Base-by-base conservation (phyloP, 306 rosid genomes). In the Carpinus viminea region DNA sequence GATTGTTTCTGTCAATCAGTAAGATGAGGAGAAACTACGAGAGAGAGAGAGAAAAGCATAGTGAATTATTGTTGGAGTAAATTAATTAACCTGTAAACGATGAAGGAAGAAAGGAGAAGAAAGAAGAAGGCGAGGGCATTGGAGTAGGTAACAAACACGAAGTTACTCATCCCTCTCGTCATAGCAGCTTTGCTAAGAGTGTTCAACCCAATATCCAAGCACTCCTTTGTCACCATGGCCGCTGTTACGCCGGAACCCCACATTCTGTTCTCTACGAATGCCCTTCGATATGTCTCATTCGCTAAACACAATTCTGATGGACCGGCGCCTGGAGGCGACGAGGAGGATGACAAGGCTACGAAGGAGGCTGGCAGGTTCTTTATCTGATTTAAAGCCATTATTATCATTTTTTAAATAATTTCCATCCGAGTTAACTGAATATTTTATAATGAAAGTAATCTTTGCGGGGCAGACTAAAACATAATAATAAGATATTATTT, bases 41-140 rank as follows among this genome's bases (percentile, higher is more conserved):
- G 12, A 74, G 21, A 24, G 26, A 24, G 26, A 24, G 26, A 24
- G 26, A n/a, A 64, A 64, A 64, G 12, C 70, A 18, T 36, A 47
- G 47, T 41, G 38, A 65, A 65, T 16, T 36, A 65, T 36, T 36
- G 70, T 16, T 15, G 70, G 47, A 36, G 20, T 8, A 26, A 15
- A 59, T 21, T 5, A 1, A 51, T 6, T 12, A 53, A 59, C 76
- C 78, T 72, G 78, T 79, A 51, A 55, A 47, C 72, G 73, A 73
- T 11, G 36, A 79, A 17, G 45, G 73, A 57, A 61, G 73, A 34
- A 1, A 45, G 20, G 24, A 73, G 78, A 53, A 79, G 77, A 46
- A 79, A n/a, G 50, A 77, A 47, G 65, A 61, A 7, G 64, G 54
- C 73, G 18, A 72, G 28, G 38, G 65, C 56, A 16, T 79, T 79